Percentiles rank a stretch among this genome's conserved stretches.
These are phyloP conservation scores for Lepidopterella palustris DNA, from an alignment of 495 filamentous ascomycete genomes.

Conservation along the genomic window DNA sequence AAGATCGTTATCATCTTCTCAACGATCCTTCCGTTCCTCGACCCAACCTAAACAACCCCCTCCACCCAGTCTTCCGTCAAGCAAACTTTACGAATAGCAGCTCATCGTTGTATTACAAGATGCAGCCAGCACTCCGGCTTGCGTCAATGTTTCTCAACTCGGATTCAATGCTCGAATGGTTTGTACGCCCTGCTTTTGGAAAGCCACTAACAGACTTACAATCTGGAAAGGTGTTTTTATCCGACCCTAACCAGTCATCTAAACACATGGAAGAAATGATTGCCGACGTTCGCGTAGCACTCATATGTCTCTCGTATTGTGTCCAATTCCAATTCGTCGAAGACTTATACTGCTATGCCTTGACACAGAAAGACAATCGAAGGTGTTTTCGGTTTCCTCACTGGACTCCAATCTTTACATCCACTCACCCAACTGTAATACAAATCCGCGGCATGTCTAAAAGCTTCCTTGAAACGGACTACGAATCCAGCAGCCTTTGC, in stretches of 20 bases:
- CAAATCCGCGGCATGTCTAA: conserved; percentile 7
- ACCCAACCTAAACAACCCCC: conserved; percentile 15
- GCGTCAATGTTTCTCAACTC: conserved; percentile 23
- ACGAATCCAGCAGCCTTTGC: conserved; percentile 6
- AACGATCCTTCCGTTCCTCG: conserved; percentile 7
- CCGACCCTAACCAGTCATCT: conserved; percentile 10
- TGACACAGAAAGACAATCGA: neutral
- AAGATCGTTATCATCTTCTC: conserved; percentile 18
- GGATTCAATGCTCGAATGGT: conserved; percentile 18
- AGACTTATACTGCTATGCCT: neutral
- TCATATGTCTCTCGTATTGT: conserved; percentile 15
- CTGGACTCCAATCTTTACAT: conserved; percentile 1
- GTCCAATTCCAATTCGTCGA: conserved; percentile 10
- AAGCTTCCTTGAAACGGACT: conserved; percentile 5
- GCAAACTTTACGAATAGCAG: conserved; percentile 2
- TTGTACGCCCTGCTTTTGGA: conserved; percentile 14
- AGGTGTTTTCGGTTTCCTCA: neutral
- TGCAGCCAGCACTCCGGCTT: conserved; percentile 18
- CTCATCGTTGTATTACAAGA: neutral
- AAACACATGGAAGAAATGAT: neutral
- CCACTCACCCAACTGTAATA: conserved; percentile 6
- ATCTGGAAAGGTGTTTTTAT: conserved; percentile 8
- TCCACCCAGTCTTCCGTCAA: conserved; percentile 19
- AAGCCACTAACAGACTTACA: neutral
- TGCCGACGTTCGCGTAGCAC: conserved; percentile 2